These are phyloP conservation scores for Pisolithus sp. DNA, from an alignment of 768 basidiomycete species.

Conservation along the genomic window DNA sequence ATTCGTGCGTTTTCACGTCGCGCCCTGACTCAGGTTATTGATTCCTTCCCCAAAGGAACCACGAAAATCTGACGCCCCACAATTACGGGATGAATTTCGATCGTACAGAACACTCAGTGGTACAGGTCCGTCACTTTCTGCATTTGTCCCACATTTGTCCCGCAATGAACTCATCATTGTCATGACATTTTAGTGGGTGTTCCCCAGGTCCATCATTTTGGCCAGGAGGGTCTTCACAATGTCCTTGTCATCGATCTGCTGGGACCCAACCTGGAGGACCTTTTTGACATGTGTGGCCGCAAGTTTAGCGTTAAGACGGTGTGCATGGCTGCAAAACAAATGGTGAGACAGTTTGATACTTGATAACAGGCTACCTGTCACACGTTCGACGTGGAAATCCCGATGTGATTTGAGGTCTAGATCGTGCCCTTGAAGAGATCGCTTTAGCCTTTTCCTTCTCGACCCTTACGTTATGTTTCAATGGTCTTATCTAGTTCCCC, in stretches of 20 bases:
- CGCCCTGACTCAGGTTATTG: slow-evolving; percentile 7
- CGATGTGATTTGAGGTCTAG: background rate
- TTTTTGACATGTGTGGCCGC: slow-evolving; percentile 98
- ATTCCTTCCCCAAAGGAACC: slow-evolving; percentile 57
- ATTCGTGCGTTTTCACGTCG: slow-evolving; percentile 58
- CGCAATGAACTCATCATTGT: background rate
- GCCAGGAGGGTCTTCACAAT: slow-evolving; percentile 97
- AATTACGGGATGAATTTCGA: slow-evolving; percentile 94
- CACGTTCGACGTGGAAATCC: background rate
- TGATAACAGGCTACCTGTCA: background rate
- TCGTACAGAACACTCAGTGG: slow-evolving; percentile 93
- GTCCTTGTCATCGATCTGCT: slow-evolving; percentile 90
- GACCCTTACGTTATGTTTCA: background rate
- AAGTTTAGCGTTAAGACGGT: slow-evolving; percentile 98
- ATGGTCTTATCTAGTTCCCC: slow-evolving; percentile 6
- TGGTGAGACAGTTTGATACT: slow-evolving; percentile 52
- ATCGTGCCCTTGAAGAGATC: background rate
- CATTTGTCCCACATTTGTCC: slow-evolving; percentile 8
- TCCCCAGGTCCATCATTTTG: slow-evolving; percentile 98
- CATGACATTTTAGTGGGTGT: slow-evolving; percentile 64
- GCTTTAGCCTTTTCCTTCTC: background rate
- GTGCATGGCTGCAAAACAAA: slow-evolving; percentile 98
- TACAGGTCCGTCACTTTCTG: slow-evolving; percentile 56
- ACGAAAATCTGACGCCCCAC: slow-evolving; percentile 96
- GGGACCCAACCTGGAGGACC: slow-evolving; percentile 95